A percentile compares a stretch with the other conserved stretches of the same genome.
phyloP scores from a whole-genome alignment of 2,329 filamentous ascomycete species.

The Fusarium chuoi region DNA sequence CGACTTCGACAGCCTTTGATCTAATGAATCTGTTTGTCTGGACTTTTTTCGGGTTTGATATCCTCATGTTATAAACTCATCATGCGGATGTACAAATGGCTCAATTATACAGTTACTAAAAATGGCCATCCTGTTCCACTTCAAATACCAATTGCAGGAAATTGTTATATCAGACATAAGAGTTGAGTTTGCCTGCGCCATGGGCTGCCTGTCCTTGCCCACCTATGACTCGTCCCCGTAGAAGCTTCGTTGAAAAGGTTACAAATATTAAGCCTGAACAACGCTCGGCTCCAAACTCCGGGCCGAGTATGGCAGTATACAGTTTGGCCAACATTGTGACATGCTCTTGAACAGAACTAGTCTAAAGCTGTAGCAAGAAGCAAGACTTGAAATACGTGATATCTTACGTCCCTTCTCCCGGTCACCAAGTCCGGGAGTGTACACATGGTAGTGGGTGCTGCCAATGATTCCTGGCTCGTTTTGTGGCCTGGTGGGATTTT shows the following conservation, averaged over 20 bases:
- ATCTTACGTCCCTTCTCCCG: not conserved
- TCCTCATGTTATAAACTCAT: not conserved
- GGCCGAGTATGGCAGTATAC: not conserved
- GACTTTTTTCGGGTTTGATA: not conserved
- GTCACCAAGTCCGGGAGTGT: not conserved
- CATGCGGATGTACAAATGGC: not conserved
- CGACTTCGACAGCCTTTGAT: not conserved
- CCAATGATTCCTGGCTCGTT: not conserved
- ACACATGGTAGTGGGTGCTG: not conserved
- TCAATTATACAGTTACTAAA: not conserved
- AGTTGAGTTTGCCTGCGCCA: not conserved
- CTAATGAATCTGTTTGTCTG: not conserved
- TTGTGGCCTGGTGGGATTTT: not conserved
- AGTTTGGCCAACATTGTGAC: not conserved
- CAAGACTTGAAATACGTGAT: not conserved
- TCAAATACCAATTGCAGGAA: not conserved
- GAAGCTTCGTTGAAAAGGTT: not conserved
- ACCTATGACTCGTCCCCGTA: not conserved
- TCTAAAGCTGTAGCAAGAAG: slow-evolving; percentile 8
- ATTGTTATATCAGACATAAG: not conserved
- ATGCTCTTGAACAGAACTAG: not conserved
- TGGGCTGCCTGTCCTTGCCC: not conserved
- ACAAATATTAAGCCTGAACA: not conserved
- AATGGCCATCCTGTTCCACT: not conserved
- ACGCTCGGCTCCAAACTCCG: not conserved